Conservation (phyloP, 768 basidiomycete species). For the Hygrocybe punicea region DNA sequence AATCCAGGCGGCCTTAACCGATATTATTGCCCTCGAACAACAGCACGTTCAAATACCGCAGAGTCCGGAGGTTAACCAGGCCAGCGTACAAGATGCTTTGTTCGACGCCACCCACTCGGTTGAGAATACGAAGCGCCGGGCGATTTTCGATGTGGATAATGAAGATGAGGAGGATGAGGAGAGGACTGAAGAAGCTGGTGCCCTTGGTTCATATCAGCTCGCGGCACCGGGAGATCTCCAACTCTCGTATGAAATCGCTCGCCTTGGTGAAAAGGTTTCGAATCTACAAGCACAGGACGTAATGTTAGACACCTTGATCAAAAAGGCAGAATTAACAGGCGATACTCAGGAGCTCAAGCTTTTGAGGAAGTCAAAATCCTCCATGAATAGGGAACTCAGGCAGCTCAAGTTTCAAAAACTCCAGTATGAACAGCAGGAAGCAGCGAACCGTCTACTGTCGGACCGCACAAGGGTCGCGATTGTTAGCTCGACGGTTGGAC, state of each 20-base stretch:
- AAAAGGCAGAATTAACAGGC: conserved; percentile 92
- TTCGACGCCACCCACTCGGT: conserved; percentile 10
- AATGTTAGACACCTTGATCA: conserved; percentile 83
- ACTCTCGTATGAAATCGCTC: conserved; percentile 79
- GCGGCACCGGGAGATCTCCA: conserved; percentile 89
- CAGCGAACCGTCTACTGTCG: conserved; percentile 82
- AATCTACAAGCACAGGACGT: conserved; percentile 77
- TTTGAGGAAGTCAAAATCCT: conserved; percentile 75
- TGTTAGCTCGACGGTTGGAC: conserved; percentile 74
- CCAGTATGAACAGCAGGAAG: conserved; percentile 92
- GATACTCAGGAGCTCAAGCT: conserved; percentile 82
- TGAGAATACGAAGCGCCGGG: conserved; percentile 23
- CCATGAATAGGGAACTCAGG: conserved; percentile 77
- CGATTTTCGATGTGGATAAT: conserved; percentile 43
- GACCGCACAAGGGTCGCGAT: conserved; percentile 83
- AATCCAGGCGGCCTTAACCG: conserved; percentile 91
- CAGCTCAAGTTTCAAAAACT: conserved; percentile 84
- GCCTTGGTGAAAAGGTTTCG: conserved; percentile 70
- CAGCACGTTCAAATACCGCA: conserved; percentile 27
- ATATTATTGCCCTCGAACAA: conserved; percentile 87
- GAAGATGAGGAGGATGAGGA: conserved; percentile 43
- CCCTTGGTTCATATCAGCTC: conserved; percentile 59
- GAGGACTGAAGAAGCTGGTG: conserved; percentile 43
- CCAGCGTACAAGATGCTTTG: conserved; percentile 13
- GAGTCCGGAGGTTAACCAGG: conserved; percentile 6